Evolutionary conservation across 768 basidiomycete genomes (phyloP).

Genomic region (Dacryopinax primogenitus): DNA sequence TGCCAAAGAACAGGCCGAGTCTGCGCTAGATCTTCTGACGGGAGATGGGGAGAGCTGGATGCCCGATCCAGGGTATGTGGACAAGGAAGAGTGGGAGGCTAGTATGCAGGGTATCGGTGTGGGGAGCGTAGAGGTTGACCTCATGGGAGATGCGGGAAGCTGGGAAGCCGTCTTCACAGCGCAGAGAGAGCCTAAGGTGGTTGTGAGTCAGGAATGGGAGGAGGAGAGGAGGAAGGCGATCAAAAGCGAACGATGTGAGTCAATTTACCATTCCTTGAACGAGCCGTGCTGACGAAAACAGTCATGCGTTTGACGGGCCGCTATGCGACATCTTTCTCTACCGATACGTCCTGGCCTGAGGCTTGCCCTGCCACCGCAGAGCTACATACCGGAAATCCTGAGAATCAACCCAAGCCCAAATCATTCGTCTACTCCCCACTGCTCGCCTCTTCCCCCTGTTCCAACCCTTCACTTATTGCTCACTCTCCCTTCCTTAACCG

Average conservation of each 20-base stretch:
- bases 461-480: conserved; percentile 18
- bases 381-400: not conserved
- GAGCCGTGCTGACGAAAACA: not conserved
- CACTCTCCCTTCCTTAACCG: not conserved
- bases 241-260: conserved; percentile 23
- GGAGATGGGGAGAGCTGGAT: conserved; percentile 19
- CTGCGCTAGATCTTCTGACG: conserved; percentile 17
- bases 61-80: conserved; percentile 2
- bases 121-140: conserved; percentile 4
- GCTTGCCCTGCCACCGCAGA: conserved; percentile 16
- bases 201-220: conserved; percentile 18
- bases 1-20: conserved; percentile 14
- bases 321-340: conserved; percentile 18
- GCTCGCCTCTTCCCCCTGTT: conserved; percentile 17
- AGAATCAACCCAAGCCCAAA: not conserved
- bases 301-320: conserved; percentile 15
- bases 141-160: not conserved
- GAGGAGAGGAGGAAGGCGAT: conserved; percentile 18
- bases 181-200: conserved; percentile 18
- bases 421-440: conserved; percentile 7
- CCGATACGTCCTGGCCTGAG: conserved; percentile 16
- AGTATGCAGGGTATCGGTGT: conserved; percentile 3
- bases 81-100: conserved; percentile 6
- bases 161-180: conserved; percentile 10
- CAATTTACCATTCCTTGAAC: not conserved